Evolutionary conservation across 2,329 filamentous ascomycete genomes (phyloP).

Genomic region (Lachnellula willkommii): DNA sequence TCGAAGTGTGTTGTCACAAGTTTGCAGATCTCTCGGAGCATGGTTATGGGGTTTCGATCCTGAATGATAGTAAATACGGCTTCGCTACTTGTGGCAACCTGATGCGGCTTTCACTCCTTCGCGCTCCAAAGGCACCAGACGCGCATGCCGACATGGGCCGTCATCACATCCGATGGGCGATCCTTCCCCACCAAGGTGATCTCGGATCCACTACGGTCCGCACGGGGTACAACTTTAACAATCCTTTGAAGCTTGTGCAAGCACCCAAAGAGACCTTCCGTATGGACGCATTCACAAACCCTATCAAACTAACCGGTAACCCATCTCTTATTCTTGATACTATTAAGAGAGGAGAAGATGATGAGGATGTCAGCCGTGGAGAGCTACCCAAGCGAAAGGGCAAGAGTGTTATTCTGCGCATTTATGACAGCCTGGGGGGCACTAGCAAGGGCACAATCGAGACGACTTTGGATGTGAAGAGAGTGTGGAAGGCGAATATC

Average conservation of each 20-base stretch:
- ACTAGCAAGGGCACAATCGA: conserved; percentile 64
- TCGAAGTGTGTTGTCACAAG: conserved; percentile 93
- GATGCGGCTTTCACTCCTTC: conserved; percentile 83
- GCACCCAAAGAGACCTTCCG: conserved; percentile 39
- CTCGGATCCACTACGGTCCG: conserved; percentile 70
- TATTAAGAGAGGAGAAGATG: conserved; percentile 89
- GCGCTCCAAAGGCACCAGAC: conserved; percentile 87
- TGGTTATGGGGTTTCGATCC: conserved; percentile 82
- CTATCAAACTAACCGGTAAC: conserved; percentile 63
- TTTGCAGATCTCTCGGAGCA: conserved; percentile 87
- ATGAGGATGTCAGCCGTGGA: conserved; percentile 63
- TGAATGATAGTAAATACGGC: conserved; percentile 95
- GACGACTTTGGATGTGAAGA: conserved; percentile 65
- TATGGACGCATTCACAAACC: conserved; percentile 39
- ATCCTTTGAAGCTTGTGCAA: conserved; percentile 56
- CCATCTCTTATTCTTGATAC: conserved; percentile 74
- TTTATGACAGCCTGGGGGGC: conserved; percentile 87
- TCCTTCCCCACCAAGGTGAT: conserved; percentile 74
- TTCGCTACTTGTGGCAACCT: conserved; percentile 84
- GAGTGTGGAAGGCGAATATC: conserved; percentile 76
- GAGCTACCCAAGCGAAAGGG: conserved; percentile 62
- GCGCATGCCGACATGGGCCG: conserved; percentile 89
- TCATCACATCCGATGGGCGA: conserved; percentile 83
- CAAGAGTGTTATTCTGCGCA: conserved; percentile 72
- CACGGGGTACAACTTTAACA: conserved; percentile 87